Percentiles rank a stretch among this genome's conserved stretches.
These are phyloP conservation scores for Talaromyces sp. DNA, from an alignment of 2,329 filamentous ascomycete species.

Conservation along the genomic window DNA sequence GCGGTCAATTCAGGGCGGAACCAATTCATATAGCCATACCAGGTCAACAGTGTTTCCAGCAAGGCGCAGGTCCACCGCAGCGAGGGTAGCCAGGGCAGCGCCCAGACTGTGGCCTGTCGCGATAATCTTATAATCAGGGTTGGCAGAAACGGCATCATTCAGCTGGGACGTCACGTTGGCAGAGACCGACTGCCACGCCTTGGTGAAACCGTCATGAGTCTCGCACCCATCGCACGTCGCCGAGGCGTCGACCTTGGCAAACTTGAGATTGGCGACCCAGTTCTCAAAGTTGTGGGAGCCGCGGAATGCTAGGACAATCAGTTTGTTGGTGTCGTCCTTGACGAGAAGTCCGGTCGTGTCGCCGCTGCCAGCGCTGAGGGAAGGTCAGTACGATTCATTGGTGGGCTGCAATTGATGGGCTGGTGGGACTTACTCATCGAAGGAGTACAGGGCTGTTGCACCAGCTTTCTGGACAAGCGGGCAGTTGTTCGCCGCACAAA, in stretches of 20 bases:
- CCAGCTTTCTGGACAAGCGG: conserved; percentile 43
- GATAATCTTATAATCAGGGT: conserved; percentile 38
- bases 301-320: conserved; percentile 32
- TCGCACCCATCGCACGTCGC: conserved; percentile 38
- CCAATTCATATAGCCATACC: conserved; percentile 22
- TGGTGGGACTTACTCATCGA: conserved; percentile 39
- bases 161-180: conserved; percentile 32
- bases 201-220: conserved; percentile 41
- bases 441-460: conserved; percentile 44
- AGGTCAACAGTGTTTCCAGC: conserved; percentile 34
- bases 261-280: conserved; percentile 25
- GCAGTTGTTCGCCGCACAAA: conserved; percentile 44
- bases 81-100: conserved; percentile 44
- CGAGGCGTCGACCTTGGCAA: conserved; percentile 20
- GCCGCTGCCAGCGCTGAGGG: conserved; percentile 7
- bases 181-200: conserved; percentile 32
- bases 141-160: conserved; percentile 27
- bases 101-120: conserved; percentile 46
- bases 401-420: too few species aligned
- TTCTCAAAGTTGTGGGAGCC: conserved; percentile 25
- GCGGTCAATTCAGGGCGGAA: background rate
- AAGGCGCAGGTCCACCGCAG: conserved; percentile 37
- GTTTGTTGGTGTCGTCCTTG: conserved; percentile 37
- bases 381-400: background rate
- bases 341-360: conserved; percentile 47